Evolutionary conservation across 345 rosid species (phyloP).

Genomic region (Xanthoceras sorbifolium): DNA sequence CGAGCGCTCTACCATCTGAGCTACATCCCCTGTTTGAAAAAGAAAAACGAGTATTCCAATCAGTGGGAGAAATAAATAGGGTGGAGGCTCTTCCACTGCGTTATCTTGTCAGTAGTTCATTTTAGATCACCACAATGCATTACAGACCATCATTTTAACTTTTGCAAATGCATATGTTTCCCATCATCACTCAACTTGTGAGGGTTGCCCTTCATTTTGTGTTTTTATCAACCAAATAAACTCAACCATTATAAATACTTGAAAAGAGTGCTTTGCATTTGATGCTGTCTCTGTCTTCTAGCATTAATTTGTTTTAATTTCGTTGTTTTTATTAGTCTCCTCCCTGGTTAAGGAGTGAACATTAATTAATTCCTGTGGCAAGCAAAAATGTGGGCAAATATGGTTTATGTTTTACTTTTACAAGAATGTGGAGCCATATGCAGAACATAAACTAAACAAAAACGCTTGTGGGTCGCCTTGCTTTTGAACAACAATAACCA

Average conservation of each 20-base stretch:
- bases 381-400: neutral
- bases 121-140: neutral
- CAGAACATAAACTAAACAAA: neutral
- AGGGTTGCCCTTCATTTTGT: neutral
- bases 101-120: no score
- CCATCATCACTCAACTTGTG: neutral
- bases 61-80: no score
- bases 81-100: neutral
- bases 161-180: neutral
- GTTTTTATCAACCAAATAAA: no score
- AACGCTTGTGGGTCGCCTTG: neutral
- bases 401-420: no score
- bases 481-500: neutral
- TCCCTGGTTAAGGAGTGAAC: no score
- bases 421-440: neutral
- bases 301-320: no score
- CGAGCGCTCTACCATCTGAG: slow-evolving; percentile 58
- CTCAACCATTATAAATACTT: no score
- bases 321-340: neutral
- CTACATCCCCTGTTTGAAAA: slow-evolving; percentile 30
- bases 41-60: no score
- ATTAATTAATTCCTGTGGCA: neutral
- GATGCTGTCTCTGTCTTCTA: no score
- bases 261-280: no score
- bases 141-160: no score